Conservation (phyloP, 2,329 filamentous ascomycete genomes). For the Ophiostoma australiae region DNA sequence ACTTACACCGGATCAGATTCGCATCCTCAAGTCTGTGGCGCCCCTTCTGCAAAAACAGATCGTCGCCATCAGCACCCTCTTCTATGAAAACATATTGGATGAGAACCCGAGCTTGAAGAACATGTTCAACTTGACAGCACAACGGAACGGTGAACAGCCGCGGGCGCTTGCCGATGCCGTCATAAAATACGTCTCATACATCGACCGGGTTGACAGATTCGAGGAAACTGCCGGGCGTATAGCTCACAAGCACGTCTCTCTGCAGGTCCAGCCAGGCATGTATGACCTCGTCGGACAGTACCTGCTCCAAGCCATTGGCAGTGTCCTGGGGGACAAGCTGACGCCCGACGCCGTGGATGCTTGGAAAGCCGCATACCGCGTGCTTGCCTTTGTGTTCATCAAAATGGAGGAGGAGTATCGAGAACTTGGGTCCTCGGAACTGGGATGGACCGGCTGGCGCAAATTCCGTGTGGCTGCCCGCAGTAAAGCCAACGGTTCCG, state of each 20-base stretch:
- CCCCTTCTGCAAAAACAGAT: constrained; percentile 67
- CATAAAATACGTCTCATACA: constrained; percentile 66
- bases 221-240: constrained; percentile 56
- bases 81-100: constrained; percentile 64
- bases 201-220: constrained; percentile 57
- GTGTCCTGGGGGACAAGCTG: constrained; percentile 62
- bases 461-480: constrained; percentile 50
- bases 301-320: constrained; percentile 60
- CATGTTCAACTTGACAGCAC: constrained; percentile 67
- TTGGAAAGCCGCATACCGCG: constrained; percentile 66
- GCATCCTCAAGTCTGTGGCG: constrained; percentile 71
- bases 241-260: constrained; percentile 68
- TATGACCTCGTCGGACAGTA: constrained; percentile 66
- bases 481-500: constrained; percentile 56
- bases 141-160: constrained; percentile 60
- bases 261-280: constrained; percentile 64
- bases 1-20: constrained; percentile 58
- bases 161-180: constrained; percentile 65
- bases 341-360: constrained; percentile 63
- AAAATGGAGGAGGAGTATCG: constrained; percentile 38
- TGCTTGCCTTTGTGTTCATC: constrained; percentile 68
- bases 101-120: constrained; percentile 62
- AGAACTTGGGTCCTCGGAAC: constrained; percentile 35
- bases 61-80: constrained; percentile 61
- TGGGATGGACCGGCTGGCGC: constrained; percentile 45